Evolutionary conservation across 176 grass and related monocot species (phyloP).

Genomic region (Olyra latifolia): DNA sequence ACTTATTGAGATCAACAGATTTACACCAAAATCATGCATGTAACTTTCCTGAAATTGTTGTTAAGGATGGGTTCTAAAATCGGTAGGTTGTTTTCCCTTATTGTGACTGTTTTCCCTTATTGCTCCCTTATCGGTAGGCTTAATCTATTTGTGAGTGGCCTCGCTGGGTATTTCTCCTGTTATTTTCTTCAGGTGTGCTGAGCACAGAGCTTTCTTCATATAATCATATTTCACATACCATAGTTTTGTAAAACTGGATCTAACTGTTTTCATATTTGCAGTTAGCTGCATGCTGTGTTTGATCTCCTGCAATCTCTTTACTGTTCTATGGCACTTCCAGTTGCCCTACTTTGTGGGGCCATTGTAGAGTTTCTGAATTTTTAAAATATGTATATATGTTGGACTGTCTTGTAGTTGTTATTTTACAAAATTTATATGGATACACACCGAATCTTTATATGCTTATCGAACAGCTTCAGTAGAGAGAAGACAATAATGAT

Average conservation of each 20-base stretch:
- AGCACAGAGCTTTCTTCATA: not conserved
- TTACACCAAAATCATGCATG: not conserved
- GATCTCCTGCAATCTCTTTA: slow-evolving; percentile 64
- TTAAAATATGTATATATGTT: slow-evolving; percentile 3
- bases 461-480: too few relatives aligned
- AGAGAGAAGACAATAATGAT: too few relatives aligned
- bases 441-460: too few relatives aligned
- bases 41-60: not conserved
- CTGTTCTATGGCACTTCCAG: slow-evolving; percentile 61
- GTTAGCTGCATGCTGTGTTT: slow-evolving; percentile 70
- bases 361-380: slow-evolving; percentile 1
- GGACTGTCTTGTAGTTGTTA: too few relatives aligned
- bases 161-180: slow-evolving; percentile 54
- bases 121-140: too few relatives aligned
- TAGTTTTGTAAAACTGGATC: not conserved
- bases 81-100: too few relatives aligned
- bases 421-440: too few relatives aligned
- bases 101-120: too few relatives aligned
- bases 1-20: not conserved
- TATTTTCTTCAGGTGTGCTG: slow-evolving; percentile 55
- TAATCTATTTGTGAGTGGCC: slow-evolving; percentile 53
- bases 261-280: slow-evolving; percentile 30
- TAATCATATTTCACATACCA: not conserved
- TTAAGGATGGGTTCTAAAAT: too few relatives aligned
- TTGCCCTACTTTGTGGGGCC: slow-evolving; percentile 62